A percentile compares a stretch with the other conserved stretches of the same genome.
phyloP scores from a whole-genome alignment of 1,284 basidiomycete species.

The Caloboletus firmus region DNA sequence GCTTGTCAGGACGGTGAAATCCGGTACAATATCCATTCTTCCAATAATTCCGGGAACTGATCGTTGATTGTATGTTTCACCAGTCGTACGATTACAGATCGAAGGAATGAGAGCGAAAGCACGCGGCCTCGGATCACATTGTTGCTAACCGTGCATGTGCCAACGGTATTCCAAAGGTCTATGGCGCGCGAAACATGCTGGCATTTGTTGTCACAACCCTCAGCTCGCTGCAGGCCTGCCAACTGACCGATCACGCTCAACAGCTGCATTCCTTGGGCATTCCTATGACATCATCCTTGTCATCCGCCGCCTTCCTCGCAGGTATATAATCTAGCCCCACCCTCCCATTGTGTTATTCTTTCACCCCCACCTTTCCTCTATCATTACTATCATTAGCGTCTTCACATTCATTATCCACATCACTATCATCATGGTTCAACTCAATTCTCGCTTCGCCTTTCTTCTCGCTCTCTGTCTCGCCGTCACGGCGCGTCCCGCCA shows the following conservation, averaged over 20 bases:
- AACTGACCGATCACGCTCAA: neutral
- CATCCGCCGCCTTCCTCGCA: constrained; percentile 18
- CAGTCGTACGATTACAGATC: neutral
- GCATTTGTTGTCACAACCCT: neutral
- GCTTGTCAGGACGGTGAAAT: neutral
- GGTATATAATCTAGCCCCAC: constrained; percentile 24
- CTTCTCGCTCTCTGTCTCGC: constrained; percentile 31
- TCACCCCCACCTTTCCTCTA: constrained; percentile 2
- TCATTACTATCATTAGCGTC: constrained; percentile 19
- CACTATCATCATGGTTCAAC: constrained; percentile 32
- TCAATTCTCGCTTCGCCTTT: constrained; percentile 29
- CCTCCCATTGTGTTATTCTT: neutral
- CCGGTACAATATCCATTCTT: too few relatives aligned
- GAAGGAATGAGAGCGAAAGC: neutral
- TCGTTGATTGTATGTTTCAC: neutral
- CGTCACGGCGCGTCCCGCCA: constrained; percentile 26
- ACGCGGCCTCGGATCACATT: neutral
- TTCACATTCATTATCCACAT: constrained; percentile 32
- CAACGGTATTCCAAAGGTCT: constrained; percentile 4
- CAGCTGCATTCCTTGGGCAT: constrained; percentile 6
- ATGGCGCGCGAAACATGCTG: too few relatives aligned
- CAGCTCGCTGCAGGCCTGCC: neutral
- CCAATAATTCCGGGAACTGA: neutral
- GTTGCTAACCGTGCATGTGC: neutral
- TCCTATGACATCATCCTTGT: constrained; percentile 24